Conservation (phyloP, 169 alveolate species). For the Miamiensis avidus region DNA sequence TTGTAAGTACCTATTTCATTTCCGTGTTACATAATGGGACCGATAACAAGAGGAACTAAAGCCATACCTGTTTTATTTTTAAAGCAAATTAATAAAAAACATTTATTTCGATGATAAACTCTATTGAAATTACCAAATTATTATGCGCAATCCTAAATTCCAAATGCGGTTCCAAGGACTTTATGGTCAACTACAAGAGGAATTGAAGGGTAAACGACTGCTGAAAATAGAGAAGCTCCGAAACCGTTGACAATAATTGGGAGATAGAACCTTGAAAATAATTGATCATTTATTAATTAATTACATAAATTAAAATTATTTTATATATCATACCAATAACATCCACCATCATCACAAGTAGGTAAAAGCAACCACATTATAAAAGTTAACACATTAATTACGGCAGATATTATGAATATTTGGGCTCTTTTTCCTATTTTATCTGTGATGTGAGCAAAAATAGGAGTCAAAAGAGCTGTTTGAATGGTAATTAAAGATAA, state of each 20-base stretch:
- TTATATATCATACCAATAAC: not conserved
- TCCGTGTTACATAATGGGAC: not conserved
- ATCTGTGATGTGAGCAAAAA: not conserved
- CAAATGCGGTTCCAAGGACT: not conserved
- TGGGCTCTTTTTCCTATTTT: not conserved
- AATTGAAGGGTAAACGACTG: not conserved
- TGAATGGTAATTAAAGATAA: not conserved
- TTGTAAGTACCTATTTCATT: not conserved
- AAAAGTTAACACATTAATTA: not conserved
- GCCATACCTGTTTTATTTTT: not conserved
- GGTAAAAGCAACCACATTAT: not conserved
- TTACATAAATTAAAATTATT: too few relatives aligned
- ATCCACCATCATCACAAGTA: not conserved
- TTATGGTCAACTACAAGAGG: not conserved
- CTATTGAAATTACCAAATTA: constrained; percentile 46
- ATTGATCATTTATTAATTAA: too few relatives aligned
- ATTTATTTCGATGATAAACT: constrained; percentile 44
- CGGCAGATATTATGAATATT: not conserved
- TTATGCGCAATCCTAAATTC: not conserved
- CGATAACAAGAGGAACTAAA: not conserved
- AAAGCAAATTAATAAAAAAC: too few relatives aligned
- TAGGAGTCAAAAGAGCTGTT: not conserved
- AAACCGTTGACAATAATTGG: not conserved
- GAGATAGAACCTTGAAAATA: not conserved
- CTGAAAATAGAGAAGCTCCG: not conserved